A percentile compares a stretch with the other conserved stretches of the same genome.
phyloP scores from a whole-genome alignment of 345 rosid genomes.

The Aquilaria yunnanensis region DNA sequence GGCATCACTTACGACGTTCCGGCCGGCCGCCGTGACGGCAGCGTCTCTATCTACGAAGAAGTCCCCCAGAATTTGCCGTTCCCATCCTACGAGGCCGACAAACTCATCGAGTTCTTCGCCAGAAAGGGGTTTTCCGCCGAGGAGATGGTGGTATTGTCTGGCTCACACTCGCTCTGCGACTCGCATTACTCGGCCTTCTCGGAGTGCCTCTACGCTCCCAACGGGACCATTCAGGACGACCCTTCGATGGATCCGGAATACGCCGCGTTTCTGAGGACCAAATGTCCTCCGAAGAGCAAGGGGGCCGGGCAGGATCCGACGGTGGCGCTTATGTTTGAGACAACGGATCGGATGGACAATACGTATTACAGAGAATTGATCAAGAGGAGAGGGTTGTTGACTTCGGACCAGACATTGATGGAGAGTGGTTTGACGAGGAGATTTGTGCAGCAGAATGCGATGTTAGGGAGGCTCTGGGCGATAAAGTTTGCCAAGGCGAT shows the following conservation, averaged over 20 bases:
- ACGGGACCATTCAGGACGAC: conserved; percentile 29
- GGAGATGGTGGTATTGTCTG: conserved; percentile 47
- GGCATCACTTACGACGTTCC: conserved; percentile 27
- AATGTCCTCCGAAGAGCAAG: conserved; percentile 21
- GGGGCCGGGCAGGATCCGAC: conserved; percentile 8
- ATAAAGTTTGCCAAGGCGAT: conserved; percentile 20
- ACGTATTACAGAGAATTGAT: conserved; percentile 28
- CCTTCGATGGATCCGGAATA: conserved; percentile 25
- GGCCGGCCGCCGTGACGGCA: conserved; percentile 40
- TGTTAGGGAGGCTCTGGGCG: neutral
- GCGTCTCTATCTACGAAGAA: conserved; percentile 21
- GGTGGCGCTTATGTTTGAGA: conserved; percentile 17
- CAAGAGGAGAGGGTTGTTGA: conserved; percentile 25
- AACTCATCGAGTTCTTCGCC: conserved; percentile 19
- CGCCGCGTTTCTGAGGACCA: conserved; percentile 31
- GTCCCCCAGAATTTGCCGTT: conserved; percentile 25
- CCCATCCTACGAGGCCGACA: conserved; percentile 16
- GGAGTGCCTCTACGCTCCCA: conserved; percentile 27
- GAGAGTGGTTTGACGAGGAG: conserved; percentile 17
- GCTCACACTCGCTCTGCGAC: conserved; percentile 41
- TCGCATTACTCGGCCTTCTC: conserved; percentile 38
- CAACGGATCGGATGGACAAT: conserved; percentile 30
- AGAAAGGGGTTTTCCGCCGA: conserved; percentile 32
- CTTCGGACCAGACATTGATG: conserved; percentile 34
- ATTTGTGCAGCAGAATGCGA: conserved; percentile 23